Percentiles rank a stretch among this genome's conserved stretches.
phyloP scores from a whole-genome alignment of 257 asterid species.

The Thymus quinquecostatus region DNA sequence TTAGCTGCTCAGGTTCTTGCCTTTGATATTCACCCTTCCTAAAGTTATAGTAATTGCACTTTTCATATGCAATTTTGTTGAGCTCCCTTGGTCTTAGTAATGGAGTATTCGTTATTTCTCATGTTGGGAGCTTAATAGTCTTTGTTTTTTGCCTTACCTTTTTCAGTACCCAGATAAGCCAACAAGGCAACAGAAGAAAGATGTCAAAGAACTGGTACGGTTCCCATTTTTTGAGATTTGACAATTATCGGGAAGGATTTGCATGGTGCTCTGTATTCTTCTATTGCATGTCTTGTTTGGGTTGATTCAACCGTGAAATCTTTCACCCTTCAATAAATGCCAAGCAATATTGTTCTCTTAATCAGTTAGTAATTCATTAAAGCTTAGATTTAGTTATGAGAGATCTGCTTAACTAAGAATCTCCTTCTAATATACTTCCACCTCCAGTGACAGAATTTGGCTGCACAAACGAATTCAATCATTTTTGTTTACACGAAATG shows the following conservation, averaged over 20 bases:
- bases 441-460: slow-evolving; percentile 10
- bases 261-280: neutral
- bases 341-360: neutral
- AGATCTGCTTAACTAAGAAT: neutral
- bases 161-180: slow-evolving; percentile 97
- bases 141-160: slow-evolving; percentile 8
- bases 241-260: neutral
- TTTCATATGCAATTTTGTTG: neutral
- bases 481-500: neutral
- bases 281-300: neutral
- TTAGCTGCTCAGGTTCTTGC: slow-evolving; percentile 87
- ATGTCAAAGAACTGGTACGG: slow-evolving; percentile 91
- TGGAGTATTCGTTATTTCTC: neutral
- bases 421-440: slow-evolving; percentile 4
- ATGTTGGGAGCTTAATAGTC: neutral
- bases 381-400: neutral
- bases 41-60: neutral
- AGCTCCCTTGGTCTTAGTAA: neutral
- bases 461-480: neutral
- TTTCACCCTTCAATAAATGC: neutral
- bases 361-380: neutral
- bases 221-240: slow-evolving; percentile 2
- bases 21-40: neutral
- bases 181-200: slow-evolving; percentile 93
- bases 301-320: slow-evolving; percentile 8